Percentiles rank a stretch among this genome's conserved stretches.
phyloP scores from a whole-genome alignment of 805 yeast species.

The Candida tammaniensis region DNA sequence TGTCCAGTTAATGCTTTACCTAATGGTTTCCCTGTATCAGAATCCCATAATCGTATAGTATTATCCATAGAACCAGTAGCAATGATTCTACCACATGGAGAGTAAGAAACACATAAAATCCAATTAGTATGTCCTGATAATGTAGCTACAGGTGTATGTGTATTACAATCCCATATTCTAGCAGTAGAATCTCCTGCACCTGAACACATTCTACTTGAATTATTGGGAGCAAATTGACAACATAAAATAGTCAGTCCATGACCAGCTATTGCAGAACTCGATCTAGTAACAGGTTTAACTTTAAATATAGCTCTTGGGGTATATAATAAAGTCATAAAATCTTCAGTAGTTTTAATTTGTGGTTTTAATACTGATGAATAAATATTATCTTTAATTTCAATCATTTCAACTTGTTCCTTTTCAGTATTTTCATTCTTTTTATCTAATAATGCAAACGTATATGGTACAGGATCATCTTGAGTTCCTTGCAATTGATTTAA shows the following conservation, averaged over 20 bases:
- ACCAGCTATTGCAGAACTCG: constrained; percentile 90
- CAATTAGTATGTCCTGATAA: constrained; percentile 85
- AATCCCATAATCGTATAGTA: constrained; percentile 85
- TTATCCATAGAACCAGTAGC: constrained; percentile 98
- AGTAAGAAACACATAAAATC: constrained; percentile 90
- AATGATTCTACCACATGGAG: constrained; percentile 84
- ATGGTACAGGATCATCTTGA: constrained; percentile 84
- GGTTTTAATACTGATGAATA: constrained; percentile 84
- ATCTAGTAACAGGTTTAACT: constrained; percentile 85
- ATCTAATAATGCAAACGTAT: constrained; percentile 69
- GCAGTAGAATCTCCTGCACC: constrained; percentile 98
- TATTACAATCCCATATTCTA: constrained; percentile 93
- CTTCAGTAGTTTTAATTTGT: constrained; percentile 86
- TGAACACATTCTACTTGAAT: constrained; percentile 80
- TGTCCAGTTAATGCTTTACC: constrained; percentile 83
- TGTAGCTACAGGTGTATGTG: constrained; percentile 85
- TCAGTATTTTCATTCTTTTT: constrained; percentile 30
- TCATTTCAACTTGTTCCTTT: constrained; percentile 37
- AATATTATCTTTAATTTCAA: constrained; percentile 76
- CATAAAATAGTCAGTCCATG: constrained; percentile 93
- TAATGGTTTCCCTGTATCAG: constrained; percentile 64
- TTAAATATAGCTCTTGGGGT: constrained; percentile 95
- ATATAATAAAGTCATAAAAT: constrained; percentile 82
- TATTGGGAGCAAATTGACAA: constrained; percentile 89
- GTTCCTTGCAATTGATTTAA: constrained; percentile 74